Base-by-base conservation (phyloP, 805 yeast genomes). In the Scheffersomyces amazonensis region DNA sequence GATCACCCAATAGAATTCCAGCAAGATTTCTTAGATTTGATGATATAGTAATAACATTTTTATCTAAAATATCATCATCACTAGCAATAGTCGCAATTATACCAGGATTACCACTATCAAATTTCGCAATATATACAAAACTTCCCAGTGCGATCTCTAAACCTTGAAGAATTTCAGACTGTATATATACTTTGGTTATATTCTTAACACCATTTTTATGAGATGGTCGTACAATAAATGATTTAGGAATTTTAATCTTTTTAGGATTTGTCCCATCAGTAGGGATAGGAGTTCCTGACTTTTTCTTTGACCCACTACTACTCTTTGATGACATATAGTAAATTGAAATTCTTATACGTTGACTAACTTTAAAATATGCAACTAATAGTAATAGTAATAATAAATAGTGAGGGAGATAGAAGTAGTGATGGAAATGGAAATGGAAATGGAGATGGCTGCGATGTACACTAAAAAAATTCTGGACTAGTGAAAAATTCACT, bases 1-100 rank as follows among this genome's bases (percentile, higher is more conserved):
- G 51, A 23, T 81, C 77, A 11, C 83, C 66, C 40, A 76, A 63
- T 8, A 79, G 56, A 11, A 78, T 37, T 0, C 71, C 72, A 1
- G 64, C 63, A 34, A 66, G 52, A 2, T 41, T 42, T 27, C 73
- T 49, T 19, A 57, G 41, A n/a, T 51, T 41, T 4, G 43, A 21
- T 5, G 67, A 58, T 1, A 68, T 37, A 2, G 43, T 42, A 3
- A 64, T 43, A 13, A 67, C 60, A 40, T 64, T 61, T 13, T 39
- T 35, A 16, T 63, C 71, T 3, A 44, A 15, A 6, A 55, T 42
- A 3, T 50, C 58, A 7, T 47, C 64, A 9, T 71, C 72, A 1
- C 61, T 52, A 35, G 62, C 56, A 3, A 73, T 68, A 6, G 67
- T 48, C 1, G 71, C 80, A 11, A 75, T 50, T 3, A 73, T 50